These are phyloP conservation scores for Helichrysum umbraculigerum DNA, from an alignment of 129 eudicot genomes.

Conservation along the genomic window DNA sequence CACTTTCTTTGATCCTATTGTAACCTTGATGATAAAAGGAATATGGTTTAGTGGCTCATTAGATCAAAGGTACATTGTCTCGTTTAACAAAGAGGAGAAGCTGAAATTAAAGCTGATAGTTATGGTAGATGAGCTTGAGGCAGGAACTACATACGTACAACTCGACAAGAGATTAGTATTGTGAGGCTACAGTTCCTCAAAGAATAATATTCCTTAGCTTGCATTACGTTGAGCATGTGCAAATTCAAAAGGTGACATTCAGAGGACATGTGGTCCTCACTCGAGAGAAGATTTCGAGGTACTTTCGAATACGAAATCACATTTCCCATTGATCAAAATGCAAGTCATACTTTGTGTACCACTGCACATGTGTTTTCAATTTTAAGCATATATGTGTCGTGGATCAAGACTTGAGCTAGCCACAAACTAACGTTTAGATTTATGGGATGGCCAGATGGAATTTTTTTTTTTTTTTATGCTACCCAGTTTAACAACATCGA, in stretches of 20 bases:
- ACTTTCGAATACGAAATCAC: neutral
- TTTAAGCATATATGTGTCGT: neutral
- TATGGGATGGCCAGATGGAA: neutral
- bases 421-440: neutral
- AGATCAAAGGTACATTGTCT: neutral
- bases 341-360: neutral
- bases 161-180: neutral
- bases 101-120: neutral
- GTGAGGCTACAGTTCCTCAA: neutral
- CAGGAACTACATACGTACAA: neutral
- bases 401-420: neutral
- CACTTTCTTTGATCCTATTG: slow-evolving; percentile 4
- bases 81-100: too few species aligned
- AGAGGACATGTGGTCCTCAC: slow-evolving; percentile 13
- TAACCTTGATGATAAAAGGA: neutral
- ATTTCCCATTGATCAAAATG: neutral
- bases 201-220: neutral
- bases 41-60: neutral
- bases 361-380: neutral
- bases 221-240: neutral
- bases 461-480: neutral
- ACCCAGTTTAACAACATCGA: too few species aligned
- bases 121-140: neutral
- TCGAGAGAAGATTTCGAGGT: neutral
- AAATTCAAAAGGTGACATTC: neutral